These are phyloP conservation scores for Wickerhamomyces sp. DNA, from an alignment of 1,139 yeast genomes.

Conservation along the genomic window DNA sequence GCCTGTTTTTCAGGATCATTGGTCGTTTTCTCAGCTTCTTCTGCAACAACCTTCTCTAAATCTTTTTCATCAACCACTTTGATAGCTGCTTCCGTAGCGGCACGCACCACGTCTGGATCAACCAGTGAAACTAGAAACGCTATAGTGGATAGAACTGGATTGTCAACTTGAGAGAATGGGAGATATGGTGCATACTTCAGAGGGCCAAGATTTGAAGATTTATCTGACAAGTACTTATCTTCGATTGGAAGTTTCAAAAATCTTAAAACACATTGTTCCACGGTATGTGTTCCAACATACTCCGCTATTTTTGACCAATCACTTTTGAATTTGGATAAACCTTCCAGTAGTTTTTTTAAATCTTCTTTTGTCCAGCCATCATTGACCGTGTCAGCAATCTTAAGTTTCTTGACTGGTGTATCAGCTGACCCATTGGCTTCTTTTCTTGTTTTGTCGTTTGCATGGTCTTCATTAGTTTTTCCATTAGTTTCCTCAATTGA, in stretches of 20 bases:
- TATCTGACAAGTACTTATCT: slow-evolving; percentile 56
- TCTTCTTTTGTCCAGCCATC: slow-evolving; percentile 68
- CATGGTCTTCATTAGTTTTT: slow-evolving; percentile 3
- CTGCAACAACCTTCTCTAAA: slow-evolving; percentile 15
- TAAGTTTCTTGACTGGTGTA: slow-evolving; percentile 32
- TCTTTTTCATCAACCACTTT: slow-evolving; percentile 48
- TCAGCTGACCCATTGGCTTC: slow-evolving; percentile 1
- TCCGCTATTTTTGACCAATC: slow-evolving; percentile 78
- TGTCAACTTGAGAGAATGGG: slow-evolving; percentile 81
- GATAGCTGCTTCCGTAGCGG: slow-evolving; percentile 68
- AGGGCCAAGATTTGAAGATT: slow-evolving; percentile 55
- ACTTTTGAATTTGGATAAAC: slow-evolving; percentile 51
- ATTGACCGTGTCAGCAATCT: slow-evolving; percentile 31
- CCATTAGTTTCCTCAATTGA: slow-evolving; percentile 4
- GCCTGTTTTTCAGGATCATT: slow-evolving; percentile 2
- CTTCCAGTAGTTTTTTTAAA: slow-evolving; percentile 52
- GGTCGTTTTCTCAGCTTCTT: slow-evolving; percentile 12
- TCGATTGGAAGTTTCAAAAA: slow-evolving; percentile 81
- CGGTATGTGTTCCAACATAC: slow-evolving; percentile 59
- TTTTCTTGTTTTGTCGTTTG: not conserved
- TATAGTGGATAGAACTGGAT: slow-evolving; percentile 88
- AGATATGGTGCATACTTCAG: slow-evolving; percentile 76
- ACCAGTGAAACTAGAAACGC: slow-evolving; percentile 83
- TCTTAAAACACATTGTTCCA: slow-evolving; percentile 76
- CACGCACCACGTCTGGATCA: slow-evolving; percentile 80